Percentiles rank a stretch among this genome's conserved stretches.
Conservation (phyloP, 805 yeast species). For the Nakazawaea wyomingensis region DNA sequence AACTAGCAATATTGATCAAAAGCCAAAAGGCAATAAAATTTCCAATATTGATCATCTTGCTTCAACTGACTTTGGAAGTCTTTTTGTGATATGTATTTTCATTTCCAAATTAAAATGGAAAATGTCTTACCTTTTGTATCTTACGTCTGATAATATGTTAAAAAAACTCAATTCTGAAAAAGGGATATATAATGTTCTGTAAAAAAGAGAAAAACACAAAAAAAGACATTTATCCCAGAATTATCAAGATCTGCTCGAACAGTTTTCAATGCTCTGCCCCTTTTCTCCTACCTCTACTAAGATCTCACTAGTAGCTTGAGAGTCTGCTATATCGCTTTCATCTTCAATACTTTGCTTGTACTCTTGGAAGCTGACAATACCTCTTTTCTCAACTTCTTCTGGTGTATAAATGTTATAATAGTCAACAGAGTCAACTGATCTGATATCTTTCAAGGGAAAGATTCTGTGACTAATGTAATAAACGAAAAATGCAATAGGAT, state of each 20-base stretch:
- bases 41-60: too few species aligned
- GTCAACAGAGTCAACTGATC: constrained; percentile 20
- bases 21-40: background rate
- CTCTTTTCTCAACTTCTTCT: constrained; percentile 22
- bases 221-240: too few species aligned
- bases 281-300: constrained; percentile 3
- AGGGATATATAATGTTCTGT: too few species aligned
- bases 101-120: too few species aligned
- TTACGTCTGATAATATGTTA: too few species aligned
- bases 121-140: too few species aligned
- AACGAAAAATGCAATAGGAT: constrained; percentile 23
- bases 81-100: too few species aligned
- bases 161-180: too few species aligned
- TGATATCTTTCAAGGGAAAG: constrained; percentile 20
- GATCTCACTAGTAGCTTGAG: background rate
- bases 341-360: background rate
- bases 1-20: background rate
- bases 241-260: too few species aligned
- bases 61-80: too few species aligned
- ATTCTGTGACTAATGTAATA: constrained; percentile 20
- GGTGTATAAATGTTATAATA: constrained; percentile 23
- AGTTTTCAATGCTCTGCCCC: background rate
- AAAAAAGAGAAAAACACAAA: too few species aligned
- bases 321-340: background rate
- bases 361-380: constrained; percentile 13